These are phyloP conservation scores for Cyberlindnera lachancei DNA, from an alignment of 805 yeast genomes.

Conservation along the genomic window DNA sequence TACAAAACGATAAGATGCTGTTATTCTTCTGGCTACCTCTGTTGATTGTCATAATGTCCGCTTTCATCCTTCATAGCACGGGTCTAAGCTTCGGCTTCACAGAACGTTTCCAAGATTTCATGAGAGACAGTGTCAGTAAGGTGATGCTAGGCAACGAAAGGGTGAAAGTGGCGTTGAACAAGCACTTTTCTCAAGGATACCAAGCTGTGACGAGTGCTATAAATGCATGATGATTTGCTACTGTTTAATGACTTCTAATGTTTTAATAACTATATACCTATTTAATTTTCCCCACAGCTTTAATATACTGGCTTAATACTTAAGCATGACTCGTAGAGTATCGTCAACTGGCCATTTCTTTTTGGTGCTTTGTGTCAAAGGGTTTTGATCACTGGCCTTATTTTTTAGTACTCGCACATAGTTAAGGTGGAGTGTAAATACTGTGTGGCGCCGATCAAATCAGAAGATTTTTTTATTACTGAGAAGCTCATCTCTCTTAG, in stretches of 20 bases:
- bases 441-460: too few species aligned
- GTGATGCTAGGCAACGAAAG: conserved; percentile 47
- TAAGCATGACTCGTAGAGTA: too few species aligned
- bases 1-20: conserved; percentile 72
- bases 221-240: too few species aligned
- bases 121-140: conserved; percentile 38
- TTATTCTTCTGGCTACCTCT: conserved; percentile 90
- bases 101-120: conserved; percentile 29
- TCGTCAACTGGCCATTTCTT: too few species aligned
- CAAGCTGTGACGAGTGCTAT: conserved; percentile 31
- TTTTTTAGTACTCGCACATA: too few species aligned
- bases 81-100: conserved; percentile 29
- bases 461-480: conserved; percentile 1
- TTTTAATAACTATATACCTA: not conserved
- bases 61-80: conserved; percentile 31
- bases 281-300: too few species aligned
- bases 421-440: too few species aligned
- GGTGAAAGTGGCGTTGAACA: conserved; percentile 35
- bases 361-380: too few species aligned
- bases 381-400: too few species aligned
- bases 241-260: not conserved
- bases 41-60: conserved; percentile 45
- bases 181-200: conserved; percentile 32
- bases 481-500: conserved; percentile 2
- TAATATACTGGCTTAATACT: too few species aligned